Conservation (phyloP, 2,329 filamentous ascomycete genomes). For the Cladophialophora yegresii region DNA sequence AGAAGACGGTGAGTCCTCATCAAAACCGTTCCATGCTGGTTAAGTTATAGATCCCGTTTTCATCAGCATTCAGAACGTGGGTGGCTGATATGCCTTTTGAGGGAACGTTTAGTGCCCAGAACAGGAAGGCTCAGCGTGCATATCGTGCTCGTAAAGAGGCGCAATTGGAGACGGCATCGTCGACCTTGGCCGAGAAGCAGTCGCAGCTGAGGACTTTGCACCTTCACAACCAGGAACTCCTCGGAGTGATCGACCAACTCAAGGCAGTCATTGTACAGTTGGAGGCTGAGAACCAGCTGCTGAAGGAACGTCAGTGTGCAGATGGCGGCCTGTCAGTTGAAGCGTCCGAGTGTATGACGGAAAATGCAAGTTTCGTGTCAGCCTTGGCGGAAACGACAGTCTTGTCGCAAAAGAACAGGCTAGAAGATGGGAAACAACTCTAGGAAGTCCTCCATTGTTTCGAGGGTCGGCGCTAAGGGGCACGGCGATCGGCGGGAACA, state of each 20-base stretch:
- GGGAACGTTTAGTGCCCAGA: constrained; percentile 15
- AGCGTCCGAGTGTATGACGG: not conserved
- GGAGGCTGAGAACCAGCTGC: constrained; percentile 15
- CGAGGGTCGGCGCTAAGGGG: not conserved
- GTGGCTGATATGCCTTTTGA: not conserved
- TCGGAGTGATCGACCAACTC: constrained; percentile 6
- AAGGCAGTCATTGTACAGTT: not conserved
- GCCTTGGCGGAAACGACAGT: not conserved
- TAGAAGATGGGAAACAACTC: not conserved
- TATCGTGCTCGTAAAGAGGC: constrained; percentile 34
- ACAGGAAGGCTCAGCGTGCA: constrained; percentile 30
- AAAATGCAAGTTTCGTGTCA: not conserved
- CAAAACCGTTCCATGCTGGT: not conserved
- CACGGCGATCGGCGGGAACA: not conserved
- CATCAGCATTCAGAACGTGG: not conserved
- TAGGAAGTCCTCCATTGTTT: not conserved
- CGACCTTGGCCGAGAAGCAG: constrained; percentile 6
- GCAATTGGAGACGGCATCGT: constrained; percentile 20
- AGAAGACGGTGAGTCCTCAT: constrained; percentile 8
- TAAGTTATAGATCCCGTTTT: not conserved
- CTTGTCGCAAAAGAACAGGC: not conserved
- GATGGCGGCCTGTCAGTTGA: not conserved
- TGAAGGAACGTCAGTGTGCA: not conserved
- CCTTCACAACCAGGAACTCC: constrained; percentile 4
- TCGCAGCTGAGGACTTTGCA: constrained; percentile 2